Evolutionary conservation across 768 basidiomycete genomes (phyloP), one percentile per base, ranked within the genome.

Genomic region (Leccinum disarticulatum): DNA sequence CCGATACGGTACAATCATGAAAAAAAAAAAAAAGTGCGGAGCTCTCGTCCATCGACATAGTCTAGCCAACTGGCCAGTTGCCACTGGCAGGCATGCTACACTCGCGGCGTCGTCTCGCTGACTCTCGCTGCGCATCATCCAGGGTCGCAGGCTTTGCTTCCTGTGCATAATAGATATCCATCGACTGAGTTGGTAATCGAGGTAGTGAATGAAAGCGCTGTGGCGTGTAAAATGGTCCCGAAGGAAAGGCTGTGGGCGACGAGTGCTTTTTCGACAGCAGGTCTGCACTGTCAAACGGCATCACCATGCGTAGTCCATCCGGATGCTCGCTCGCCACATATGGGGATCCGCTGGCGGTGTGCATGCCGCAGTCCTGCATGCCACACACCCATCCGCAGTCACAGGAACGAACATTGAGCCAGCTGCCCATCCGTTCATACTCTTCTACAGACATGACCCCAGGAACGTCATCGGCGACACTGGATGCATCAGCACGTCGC

Each of bases 371-470:
- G 43, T 67, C 66, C 50, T 57, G 65, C 31, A 70, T 56, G 22
- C 73, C 74, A 56, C 73, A 74, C 19, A 55, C 55, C 74, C 69
- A 71, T 46, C 62, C 71, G 17, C 57, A 61, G 36, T 65, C 62
- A n/a, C 58, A 51, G 13, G 52, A 61, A 49, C 60, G 56, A 19
- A 67, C 59, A 61, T 74, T 72, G 28, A 75, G 71, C 82, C 82
- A 83, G 59, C 82, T 83, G 3, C 82, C 82, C 55, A 62, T 67
- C 36, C 72, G 69, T 60, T 83, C 82, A 58, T 83, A 82, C 43
- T 82, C 77, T 52, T 77, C 79, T 41, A 82, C 62, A n/a, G 75
- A 72, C 70, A 82, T 77, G 52, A 72, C 70, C 30, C 66, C 66
- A 7, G 62, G 66, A 33, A 64, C 56, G 11, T 72, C 67, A 27